Evolutionary conservation across 768 basidiomycete genomes (phyloP), one percentile per base, ranked within the genome.

Genomic region (Tulasnella sp.): DNA sequence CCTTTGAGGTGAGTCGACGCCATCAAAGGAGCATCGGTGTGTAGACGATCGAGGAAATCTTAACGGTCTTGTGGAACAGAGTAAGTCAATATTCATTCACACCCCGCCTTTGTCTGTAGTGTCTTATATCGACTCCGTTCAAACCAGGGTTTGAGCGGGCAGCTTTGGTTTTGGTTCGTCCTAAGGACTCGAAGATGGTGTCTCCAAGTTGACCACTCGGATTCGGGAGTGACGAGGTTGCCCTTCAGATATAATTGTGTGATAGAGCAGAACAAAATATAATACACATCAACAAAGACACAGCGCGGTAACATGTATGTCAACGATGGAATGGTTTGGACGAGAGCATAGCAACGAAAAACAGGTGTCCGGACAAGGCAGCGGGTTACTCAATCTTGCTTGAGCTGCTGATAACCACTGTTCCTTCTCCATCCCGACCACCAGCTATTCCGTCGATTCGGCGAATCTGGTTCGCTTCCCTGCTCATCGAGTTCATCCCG

Each of bases 401-500:
- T 67, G 61, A 67, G 13, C 29, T 29, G 61, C 26, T 67, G 61
- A 35, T 67, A 67, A 16, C 61, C 61, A 67, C 61, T 67, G 32
- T 67, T 67, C 61, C 61, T 26, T 26, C 61, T 26, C 61, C 61
- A 67, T 35, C 29, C 61, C 13, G 61, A 67, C 29, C 29, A 67
- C 61, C 61, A 67, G 61, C 61, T 67, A 18, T 67, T 67, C 5
- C 61, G 61, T 26, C 26, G 61, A 67, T 67, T 67, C 26, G 61
- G 61, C 26, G 61, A 67, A 16, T 26, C 26, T 16, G 61, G 61
- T 11, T 67, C 61, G 32, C 61, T 67, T 26, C 61, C 61, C 32
- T 46, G 23, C 40, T 71, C 69, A 26, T 72, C 77, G 42, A 77
- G 20, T n/a, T 77, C 77, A 29, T 77, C 77, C 40, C 70, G 71